Evolutionary conservation across 371 early-diverging fungal species (phyloP).

Genomic region (Umbelopsis sp.): DNA sequence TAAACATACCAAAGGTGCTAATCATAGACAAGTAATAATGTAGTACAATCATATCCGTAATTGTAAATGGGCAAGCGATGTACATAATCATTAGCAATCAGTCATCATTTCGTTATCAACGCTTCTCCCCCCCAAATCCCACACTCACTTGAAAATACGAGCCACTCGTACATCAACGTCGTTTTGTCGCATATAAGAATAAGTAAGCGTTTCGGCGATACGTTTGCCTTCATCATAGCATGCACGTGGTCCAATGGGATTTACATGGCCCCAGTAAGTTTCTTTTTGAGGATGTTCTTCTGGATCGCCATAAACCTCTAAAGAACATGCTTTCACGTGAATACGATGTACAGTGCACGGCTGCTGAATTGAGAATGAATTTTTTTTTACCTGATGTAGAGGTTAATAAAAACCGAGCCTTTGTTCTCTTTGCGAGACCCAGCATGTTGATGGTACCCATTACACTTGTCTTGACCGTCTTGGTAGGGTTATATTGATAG

Average conservation of each 20-base stretch:
- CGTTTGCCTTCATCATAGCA: slow-evolving; percentile 94
- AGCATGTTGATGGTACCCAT: slow-evolving; percentile 93
- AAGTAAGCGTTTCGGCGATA: slow-evolving; percentile 86
- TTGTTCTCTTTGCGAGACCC: slow-evolving; percentile 83
- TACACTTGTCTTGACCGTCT: slow-evolving; percentile 86
- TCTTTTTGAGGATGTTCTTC: slow-evolving; percentile 89
- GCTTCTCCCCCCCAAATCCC: not conserved
- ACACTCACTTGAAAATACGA: slow-evolving; percentile 76
- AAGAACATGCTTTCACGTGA: slow-evolving; percentile 4
- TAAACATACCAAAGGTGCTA: slow-evolving; percentile 30
- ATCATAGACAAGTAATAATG: not conserved
- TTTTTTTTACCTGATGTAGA: slow-evolving; percentile 77
- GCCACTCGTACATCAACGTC: slow-evolving; percentile 85
- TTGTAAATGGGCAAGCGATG: slow-evolving; percentile 14
- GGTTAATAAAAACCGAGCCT: slow-evolving; percentile 80
- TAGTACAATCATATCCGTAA: slow-evolving; percentile 15
- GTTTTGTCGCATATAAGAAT: slow-evolving; percentile 80
- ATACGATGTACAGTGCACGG: slow-evolving; percentile 16
- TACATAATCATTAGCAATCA: slow-evolving; percentile 23
- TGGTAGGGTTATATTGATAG: slow-evolving; percentile 88
- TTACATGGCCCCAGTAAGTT: slow-evolving; percentile 88
- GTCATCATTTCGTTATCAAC: not conserved
- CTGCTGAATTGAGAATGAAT: slow-evolving; percentile 7
- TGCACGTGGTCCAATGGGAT: slow-evolving; percentile 84
- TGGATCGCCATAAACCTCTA: slow-evolving; percentile 92